A percentile compares a stretch with the other conserved stretches of the same genome.
Evolutionary conservation across 495 filamentous ascomycete species (phyloP).

Genomic region (Aspergillus olivimuriae): DNA sequence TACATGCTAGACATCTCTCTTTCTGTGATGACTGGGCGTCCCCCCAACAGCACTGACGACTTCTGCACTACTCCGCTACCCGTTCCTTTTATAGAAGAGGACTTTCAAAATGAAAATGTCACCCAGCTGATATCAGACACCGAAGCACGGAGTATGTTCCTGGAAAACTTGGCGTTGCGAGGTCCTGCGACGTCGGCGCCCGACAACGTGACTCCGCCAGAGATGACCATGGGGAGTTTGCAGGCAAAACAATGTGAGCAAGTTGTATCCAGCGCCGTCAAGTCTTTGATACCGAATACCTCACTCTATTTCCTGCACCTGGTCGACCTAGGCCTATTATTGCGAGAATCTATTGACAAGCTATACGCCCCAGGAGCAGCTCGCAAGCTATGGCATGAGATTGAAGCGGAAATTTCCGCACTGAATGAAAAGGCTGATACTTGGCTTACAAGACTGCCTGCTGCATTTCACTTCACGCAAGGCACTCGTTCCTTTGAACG

Average conservation of each 20-base stretch:
- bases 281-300: slow-evolving; percentile 21
- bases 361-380: slow-evolving; percentile 50
- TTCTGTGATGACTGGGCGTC: slow-evolving; percentile 55
- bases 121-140: slow-evolving; percentile 25
- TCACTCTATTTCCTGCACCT: slow-evolving; percentile 40
- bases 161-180: slow-evolving; percentile 7
- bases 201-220: neutral
- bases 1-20: slow-evolving; percentile 53
- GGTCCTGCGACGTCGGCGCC: slow-evolving; percentile 1
- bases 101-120: slow-evolving; percentile 24
- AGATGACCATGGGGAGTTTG: neutral
- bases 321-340: slow-evolving; percentile 38
- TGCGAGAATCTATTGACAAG: slow-evolving; percentile 38
- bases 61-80: slow-evolving; percentile 51
- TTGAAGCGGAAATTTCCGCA: slow-evolving; percentile 42
- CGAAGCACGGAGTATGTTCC: slow-evolving; percentile 19
- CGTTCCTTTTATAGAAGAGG: slow-evolving; percentile 47
- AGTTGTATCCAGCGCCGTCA: slow-evolving; percentile 13
- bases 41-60: slow-evolving; percentile 42
- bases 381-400: slow-evolving; percentile 41
- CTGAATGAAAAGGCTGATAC: slow-evolving; percentile 39
- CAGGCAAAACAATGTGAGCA: slow-evolving; percentile 9
- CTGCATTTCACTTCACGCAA: slow-evolving; percentile 34
- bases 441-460: slow-evolving; percentile 45
- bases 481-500: slow-evolving; percentile 13